A percentile compares a stretch with the other conserved stretches of the same genome.
These are phyloP conservation scores for Annulohypoxylon maeteangense DNA, from an alignment of 495 filamentous ascomycete species.

Conservation along the genomic window DNA sequence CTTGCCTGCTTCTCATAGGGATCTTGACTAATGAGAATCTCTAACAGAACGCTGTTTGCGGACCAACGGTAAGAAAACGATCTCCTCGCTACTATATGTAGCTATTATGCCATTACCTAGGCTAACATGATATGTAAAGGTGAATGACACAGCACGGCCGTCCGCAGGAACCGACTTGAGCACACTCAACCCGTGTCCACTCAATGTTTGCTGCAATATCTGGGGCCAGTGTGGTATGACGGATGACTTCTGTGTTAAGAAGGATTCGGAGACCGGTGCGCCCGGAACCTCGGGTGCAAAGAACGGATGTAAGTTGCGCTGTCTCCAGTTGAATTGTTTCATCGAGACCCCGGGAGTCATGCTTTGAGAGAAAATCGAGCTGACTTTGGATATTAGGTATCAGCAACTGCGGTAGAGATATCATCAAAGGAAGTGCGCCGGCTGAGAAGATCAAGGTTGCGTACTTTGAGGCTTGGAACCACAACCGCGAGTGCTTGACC, in stretches of 20 bases:
- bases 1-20: not conserved
- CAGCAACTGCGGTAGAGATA: slow-evolving; percentile 53
- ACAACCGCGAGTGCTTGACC: slow-evolving; percentile 41
- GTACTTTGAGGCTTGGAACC: slow-evolving; percentile 49
- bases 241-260: not conserved
- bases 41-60: slow-evolving; percentile 1
- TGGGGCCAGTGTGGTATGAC: slow-evolving; percentile 61
- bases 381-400: slow-evolving; percentile 51
- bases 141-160: slow-evolving; percentile 9
- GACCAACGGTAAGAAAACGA: slow-evolving; percentile 4
- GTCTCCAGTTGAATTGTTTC: not conserved
- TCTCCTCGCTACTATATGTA: not conserved
- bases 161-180: slow-evolving; percentile 20
- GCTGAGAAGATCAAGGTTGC: slow-evolving; percentile 25
- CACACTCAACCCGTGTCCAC: slow-evolving; percentile 51
- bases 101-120: not conserved
- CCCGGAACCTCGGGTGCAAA: slow-evolving; percentile 53
- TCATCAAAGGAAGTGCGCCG: slow-evolving; percentile 34
- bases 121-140: slow-evolving; percentile 15
- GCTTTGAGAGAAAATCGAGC: slow-evolving; percentile 49
- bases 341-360: slow-evolving; percentile 20
- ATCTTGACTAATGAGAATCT: not conserved
- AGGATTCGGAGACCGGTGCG: slow-evolving; percentile 1
- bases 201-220: slow-evolving; percentile 50
- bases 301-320: slow-evolving; percentile 6